A percentile compares a stretch with the other conserved stretches of the same genome.
phyloP scores from a whole-genome alignment of 768 basidiomycete species.

The Piloderma croceum region DNA sequence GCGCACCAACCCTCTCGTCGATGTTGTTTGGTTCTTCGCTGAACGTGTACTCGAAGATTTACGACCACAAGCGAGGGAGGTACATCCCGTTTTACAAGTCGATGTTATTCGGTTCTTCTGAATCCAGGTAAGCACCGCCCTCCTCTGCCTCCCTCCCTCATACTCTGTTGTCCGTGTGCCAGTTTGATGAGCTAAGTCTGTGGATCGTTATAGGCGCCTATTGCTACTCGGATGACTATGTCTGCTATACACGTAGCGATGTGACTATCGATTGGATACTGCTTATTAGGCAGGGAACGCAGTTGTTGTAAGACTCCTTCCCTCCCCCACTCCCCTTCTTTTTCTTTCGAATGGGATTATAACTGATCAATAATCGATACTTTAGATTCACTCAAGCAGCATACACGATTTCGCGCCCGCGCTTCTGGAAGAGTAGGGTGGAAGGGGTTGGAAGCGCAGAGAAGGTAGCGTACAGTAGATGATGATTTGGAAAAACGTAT shows the following conservation, averaged over 20 bases:
- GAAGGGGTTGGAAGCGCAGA: conserved; percentile 76
- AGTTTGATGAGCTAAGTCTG: background rate
- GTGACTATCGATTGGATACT: conserved; percentile 92
- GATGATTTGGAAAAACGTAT: conserved; percentile 98
- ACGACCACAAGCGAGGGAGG: conserved; percentile 56
- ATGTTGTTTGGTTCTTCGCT: conserved; percentile 94
- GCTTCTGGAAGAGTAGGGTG: conserved; percentile 64
- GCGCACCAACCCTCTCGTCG: conserved; percentile 84
- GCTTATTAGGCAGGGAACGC: conserved; percentile 76
- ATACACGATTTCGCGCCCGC: conserved; percentile 76
- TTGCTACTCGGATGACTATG: conserved; percentile 78
- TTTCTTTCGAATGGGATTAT: background rate
- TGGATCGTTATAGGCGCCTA: conserved; percentile 58
- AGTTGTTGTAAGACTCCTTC: conserved; percentile 56
- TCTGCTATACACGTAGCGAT: conserved; percentile 92
- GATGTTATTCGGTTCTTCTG: conserved; percentile 95
- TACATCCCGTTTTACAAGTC: conserved; percentile 89
- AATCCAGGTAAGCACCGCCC: conserved; percentile 62
- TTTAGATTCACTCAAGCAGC: conserved; percentile 82
- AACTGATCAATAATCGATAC: too few relatives aligned
- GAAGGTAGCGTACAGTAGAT: conserved; percentile 97
- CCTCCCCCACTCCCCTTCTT: background rate
- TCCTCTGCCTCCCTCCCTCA: too few relatives aligned
- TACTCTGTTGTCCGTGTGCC: too few relatives aligned
- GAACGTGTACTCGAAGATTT: conserved; percentile 89